Conservation (phyloP, 495 filamentous ascomycete species). For the Xylaria bambusicola region DNA sequence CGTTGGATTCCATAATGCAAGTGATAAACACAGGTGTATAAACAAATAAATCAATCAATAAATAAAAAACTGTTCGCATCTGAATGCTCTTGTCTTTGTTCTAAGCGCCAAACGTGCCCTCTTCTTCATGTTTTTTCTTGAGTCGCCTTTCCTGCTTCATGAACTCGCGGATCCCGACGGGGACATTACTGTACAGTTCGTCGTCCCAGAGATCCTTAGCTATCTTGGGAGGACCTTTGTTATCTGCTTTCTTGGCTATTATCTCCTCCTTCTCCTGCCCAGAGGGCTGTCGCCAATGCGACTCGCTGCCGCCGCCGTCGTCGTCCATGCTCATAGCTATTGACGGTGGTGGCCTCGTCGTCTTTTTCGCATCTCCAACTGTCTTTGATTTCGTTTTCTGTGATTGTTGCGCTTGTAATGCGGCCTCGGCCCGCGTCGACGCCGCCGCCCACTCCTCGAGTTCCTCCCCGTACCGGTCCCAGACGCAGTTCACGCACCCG, state of each 20-base stretch:
- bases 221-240: constrained; percentile 30
- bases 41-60: too few relatives aligned
- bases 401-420: constrained; percentile 30
- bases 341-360: neutral
- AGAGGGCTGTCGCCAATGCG: constrained; percentile 68
- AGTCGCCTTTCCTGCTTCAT: constrained; percentile 96
- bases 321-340: constrained; percentile 66
- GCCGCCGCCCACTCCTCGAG: constrained; percentile 80
- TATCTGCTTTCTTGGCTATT: constrained; percentile 33
- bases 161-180: constrained; percentile 93
- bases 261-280: too few relatives aligned
- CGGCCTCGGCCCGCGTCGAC: constrained; percentile 55
- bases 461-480: constrained; percentile 88
- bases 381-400: neutral
- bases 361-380: neutral
- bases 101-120: constrained; percentile 45
- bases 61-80: too few relatives aligned
- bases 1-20: neutral
- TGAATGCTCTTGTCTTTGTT: too few relatives aligned
- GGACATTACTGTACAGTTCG: constrained; percentile 77
- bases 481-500: constrained; percentile 96
- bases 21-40: neutral
- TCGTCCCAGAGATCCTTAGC: constrained; percentile 52
- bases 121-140: constrained; percentile 66
- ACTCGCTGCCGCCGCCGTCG: constrained; percentile 73